A percentile compares a stretch with the other conserved stretches of the same genome.
Conservation (phyloP, 1,284 basidiomycete genomes). For the Cystobasidiaceae sp. region DNA sequence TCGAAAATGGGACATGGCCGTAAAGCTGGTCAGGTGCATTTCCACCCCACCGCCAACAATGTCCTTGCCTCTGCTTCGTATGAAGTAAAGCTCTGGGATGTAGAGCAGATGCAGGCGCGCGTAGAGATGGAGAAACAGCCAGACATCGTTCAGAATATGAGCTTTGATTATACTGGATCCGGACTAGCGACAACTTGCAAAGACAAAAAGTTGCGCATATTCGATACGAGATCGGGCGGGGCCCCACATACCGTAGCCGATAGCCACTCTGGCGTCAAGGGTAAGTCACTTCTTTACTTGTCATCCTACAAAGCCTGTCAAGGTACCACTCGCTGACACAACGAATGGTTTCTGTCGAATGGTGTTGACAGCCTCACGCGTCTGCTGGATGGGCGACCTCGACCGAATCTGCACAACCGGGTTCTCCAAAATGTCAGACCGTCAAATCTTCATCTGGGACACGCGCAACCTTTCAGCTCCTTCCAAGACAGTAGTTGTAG, state of each 20-base stretch:
- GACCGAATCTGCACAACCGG: constrained; percentile 88
- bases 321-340: not conserved
- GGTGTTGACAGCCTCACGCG: constrained; percentile 56
- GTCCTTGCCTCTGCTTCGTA: constrained; percentile 82
- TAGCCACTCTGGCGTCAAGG: constrained; percentile 90
- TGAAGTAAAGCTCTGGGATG: constrained; percentile 91
- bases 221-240: constrained; percentile 75
- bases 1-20: constrained; percentile 53
- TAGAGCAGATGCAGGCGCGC: constrained; percentile 62
- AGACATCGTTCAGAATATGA: constrained; percentile 80
- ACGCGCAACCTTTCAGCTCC: constrained; percentile 61
- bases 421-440: constrained; percentile 89
- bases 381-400: constrained; percentile 83
- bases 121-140: constrained; percentile 67
- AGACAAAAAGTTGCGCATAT: constrained; percentile 86
- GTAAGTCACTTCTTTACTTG: not conserved
- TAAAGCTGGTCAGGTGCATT: constrained; percentile 89
- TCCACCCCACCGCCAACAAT: constrained; percentile 85
- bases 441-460: constrained; percentile 85
- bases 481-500: constrained; percentile 69
- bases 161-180: constrained; percentile 78
- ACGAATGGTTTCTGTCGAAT: not conserved
- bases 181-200: constrained; percentile 69
- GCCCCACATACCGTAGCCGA: constrained; percentile 76
- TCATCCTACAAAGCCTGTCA: not conserved